Conservation (phyloP, 139 green algal species). For the Tetradesmus obliquus region DNA sequence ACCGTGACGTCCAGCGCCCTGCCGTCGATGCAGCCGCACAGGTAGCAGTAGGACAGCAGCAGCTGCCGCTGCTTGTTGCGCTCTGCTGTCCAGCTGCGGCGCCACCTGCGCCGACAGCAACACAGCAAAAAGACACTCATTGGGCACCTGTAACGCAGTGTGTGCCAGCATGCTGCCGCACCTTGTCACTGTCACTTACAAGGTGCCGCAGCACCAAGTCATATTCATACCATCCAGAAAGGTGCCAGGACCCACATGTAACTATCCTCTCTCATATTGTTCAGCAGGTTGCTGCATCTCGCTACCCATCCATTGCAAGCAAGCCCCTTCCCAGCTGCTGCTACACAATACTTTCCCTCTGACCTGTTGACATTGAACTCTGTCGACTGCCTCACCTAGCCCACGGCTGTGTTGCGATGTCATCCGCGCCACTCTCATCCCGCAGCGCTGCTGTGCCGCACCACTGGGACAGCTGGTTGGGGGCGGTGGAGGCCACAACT, state of each 20-base stretch:
- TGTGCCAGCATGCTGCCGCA: neutral
- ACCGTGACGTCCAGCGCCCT: constrained; percentile 9
- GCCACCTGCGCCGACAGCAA: constrained; percentile 11
- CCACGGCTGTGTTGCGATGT: neutral
- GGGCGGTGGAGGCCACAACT: neutral
- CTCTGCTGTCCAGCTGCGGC: constrained; percentile 11
- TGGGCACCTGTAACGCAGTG: neutral
- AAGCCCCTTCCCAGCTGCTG: no score
- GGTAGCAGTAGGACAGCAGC: constrained; percentile 20
- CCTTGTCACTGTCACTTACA: no score
- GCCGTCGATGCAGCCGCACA: neutral
- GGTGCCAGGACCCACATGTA: neutral
- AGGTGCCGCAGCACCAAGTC: no score
- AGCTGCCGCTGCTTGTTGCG: constrained; percentile 11
- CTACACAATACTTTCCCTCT: no score
- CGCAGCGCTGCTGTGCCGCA: constrained; percentile 6
- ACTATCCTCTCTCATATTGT: neutral
- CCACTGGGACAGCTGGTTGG: constrained; percentile 13
- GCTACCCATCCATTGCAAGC: neutral
- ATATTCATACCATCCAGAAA: neutral
- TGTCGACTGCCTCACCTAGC: neutral
- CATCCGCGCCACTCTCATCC: constrained; percentile 12
- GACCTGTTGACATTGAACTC: no score
- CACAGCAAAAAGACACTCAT: neutral
- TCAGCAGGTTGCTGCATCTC: neutral